Base-by-base conservation (phyloP, 345 rosid species). In the Noccaea caerulescens region DNA sequence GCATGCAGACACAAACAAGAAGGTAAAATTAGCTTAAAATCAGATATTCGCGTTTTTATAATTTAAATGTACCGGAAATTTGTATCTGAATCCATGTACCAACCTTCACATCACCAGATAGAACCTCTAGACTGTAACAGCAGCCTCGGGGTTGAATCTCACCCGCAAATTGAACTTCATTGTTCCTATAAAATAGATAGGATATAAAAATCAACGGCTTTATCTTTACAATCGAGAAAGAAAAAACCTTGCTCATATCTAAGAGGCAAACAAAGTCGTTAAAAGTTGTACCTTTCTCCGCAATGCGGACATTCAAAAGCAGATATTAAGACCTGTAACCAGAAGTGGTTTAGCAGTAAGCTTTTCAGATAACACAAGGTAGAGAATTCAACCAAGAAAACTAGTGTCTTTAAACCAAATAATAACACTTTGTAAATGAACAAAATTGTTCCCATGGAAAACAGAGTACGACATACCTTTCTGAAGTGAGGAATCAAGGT, bases 101-200 rank as follows among this genome's bases (percentile, higher is more conserved):
- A 51, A 91, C 97, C 96, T 84, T 82, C 42, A 6, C 87, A 68
- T 88, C 89, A 16, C 96, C 89, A 37, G 88, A 44, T 66, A 80
- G 82, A 54, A 91, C 79, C 46, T 83, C 74, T 80, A 90, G 78
- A 65, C 7, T 66, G 72, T 86, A 90, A 78, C 77, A 76, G 69
- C 97, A 87, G 10, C 96, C 97, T 43, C 81, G 77, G 4, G 87
- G 82, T 78, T 90, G 97, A 66, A 93, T 85, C 84, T 90, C 97
- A 2, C 97, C 98, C 0, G 97, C 98, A 81, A 91, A 93, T 80
- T 93, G 97, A 70, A 91, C 96, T 78, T 93, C 94, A 81, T 91
- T 91, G 69, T 93, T 93, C 86, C 98, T 86, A 66, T 8, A 30
- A 41, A 13, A 61, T 42, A 74, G 46, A 32, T 49, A 0, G 45